Percentiles rank a stretch among this genome's conserved stretches.
These are phyloP conservation scores for Aspergillus oerlinghausenensis DNA, from an alignment of 2,329 filamentous ascomycete species.

Conservation along the genomic window DNA sequence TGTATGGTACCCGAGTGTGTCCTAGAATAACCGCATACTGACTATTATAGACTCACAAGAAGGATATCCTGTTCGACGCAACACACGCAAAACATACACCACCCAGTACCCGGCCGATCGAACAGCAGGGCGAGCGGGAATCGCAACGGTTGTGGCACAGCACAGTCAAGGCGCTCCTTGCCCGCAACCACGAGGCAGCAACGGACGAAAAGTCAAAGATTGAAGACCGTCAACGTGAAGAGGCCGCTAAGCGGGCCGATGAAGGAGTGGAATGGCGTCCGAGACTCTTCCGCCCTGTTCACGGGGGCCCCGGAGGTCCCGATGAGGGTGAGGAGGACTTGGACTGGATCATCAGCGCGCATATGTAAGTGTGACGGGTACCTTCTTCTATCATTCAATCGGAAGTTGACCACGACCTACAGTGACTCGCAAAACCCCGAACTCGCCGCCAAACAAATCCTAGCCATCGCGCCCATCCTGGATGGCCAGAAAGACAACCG, in stretches of 20 bases:
- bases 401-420: not conserved
- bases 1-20: constrained; percentile 24
- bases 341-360: constrained; percentile 90
- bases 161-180: constrained; percentile 75
- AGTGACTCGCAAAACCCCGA: constrained; percentile 63
- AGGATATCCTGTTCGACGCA: constrained; percentile 85
- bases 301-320: constrained; percentile 62
- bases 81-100: constrained; percentile 69
- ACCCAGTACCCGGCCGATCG: constrained; percentile 68
- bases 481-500: constrained; percentile 63
- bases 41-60: constrained; percentile 69
- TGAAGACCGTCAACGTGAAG: constrained; percentile 85
- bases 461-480: constrained; percentile 79
- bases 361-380: constrained; percentile 58
- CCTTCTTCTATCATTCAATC: not conserved
- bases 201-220: constrained; percentile 96
- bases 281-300: constrained; percentile 73
- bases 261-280: constrained; percentile 84
- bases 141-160: constrained; percentile 83
- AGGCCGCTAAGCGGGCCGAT: constrained; percentile 73
- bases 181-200: constrained; percentile 79
- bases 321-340: constrained; percentile 84
- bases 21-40: not conserved
- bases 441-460: constrained; percentile 73
- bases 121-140: constrained; percentile 85